Evolutionary conservation across 2,329 filamentous ascomycete species (phyloP).

Genomic region (Penicillium decumbens): DNA sequence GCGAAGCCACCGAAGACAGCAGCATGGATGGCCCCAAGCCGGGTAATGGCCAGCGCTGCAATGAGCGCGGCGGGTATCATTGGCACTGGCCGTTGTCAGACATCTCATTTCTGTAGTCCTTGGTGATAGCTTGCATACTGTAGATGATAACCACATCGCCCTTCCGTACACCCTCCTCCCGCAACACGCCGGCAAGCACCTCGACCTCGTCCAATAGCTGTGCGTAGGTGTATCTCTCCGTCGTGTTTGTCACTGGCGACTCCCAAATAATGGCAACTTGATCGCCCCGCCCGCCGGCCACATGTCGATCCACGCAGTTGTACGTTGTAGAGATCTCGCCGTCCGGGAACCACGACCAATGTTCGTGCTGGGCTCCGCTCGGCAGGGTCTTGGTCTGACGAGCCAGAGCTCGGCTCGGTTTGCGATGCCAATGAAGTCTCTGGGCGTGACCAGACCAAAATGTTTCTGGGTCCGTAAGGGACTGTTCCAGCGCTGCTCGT

Average conservation of each 20-base stretch:
- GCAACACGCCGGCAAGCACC: constrained; percentile 71
- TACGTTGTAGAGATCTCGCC: constrained; percentile 88
- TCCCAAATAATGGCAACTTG: constrained; percentile 78
- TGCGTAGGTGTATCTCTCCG: constrained; percentile 69
- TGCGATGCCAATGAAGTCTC: constrained; percentile 74
- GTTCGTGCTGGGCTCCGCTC: constrained; percentile 58
- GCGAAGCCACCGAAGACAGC: constrained; percentile 95
- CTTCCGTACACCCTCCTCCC: constrained; percentile 73
- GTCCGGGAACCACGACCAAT: constrained; percentile 87
- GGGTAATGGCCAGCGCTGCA: constrained; percentile 73
- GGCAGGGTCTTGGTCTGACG: constrained; percentile 60
- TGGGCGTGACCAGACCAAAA: constrained; percentile 76
- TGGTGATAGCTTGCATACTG: constrained; percentile 51
- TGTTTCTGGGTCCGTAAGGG: constrained; percentile 62
- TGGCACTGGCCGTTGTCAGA: constrained; percentile 60
- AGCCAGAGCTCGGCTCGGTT: constrained; percentile 60
- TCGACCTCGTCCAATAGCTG: constrained; percentile 76
- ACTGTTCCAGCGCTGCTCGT: constrained; percentile 50
- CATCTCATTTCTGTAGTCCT: not conserved
- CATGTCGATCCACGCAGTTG: constrained; percentile 87
- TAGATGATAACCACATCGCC: constrained; percentile 89
- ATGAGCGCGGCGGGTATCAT: constrained; percentile 91
- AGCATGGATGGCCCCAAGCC: constrained; percentile 81
- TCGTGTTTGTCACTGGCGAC: constrained; percentile 71
- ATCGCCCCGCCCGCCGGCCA: constrained; percentile 70